phyloP scores from a whole-genome alignment of 2,329 filamentous ascomycete genomes.

The Talaromyces sp. region DNA sequence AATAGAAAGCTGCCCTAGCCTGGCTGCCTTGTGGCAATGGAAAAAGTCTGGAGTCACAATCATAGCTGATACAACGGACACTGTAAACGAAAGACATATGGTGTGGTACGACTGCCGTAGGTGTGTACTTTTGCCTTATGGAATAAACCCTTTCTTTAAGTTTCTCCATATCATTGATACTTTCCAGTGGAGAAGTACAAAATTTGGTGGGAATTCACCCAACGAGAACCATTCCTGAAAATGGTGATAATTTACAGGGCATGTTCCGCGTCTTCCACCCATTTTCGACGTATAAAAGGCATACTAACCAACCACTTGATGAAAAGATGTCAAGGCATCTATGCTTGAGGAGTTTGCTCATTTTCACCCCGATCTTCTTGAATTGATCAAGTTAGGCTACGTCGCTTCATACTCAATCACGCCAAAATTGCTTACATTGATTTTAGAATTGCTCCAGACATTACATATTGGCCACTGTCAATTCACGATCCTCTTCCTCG shows the following conservation, averaged over 20 bases:
- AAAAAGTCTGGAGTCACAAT: conserved; percentile 20
- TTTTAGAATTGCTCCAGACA: conserved; percentile 18
- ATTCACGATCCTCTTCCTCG: conserved; percentile 26
- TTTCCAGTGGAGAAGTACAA: conserved; percentile 25
- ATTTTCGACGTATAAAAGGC: neutral
- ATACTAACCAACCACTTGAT: neutral
- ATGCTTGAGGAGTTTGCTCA: conserved; percentile 27
- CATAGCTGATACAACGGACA: conserved; percentile 20
- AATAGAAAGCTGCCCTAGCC: conserved; percentile 31
- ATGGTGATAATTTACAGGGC: conserved; percentile 16
- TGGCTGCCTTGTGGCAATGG: conserved; percentile 34
- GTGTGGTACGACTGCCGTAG: conserved; percentile 31
- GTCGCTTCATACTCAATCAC: neutral
- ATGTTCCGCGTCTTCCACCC: neutral
- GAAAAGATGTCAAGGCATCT: conserved; percentile 19
- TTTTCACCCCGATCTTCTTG: conserved; percentile 22
- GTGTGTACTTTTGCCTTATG: conserved; percentile 18
- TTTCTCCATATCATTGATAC: neutral
- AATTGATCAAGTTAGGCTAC: conserved; percentile 22
- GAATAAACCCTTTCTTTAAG: neutral
- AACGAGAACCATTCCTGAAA: neutral
- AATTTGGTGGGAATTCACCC: conserved; percentile 29
- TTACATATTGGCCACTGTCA: conserved; percentile 28
- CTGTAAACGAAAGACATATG: conserved; percentile 24
- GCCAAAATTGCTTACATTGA: neutral